Base-by-base conservation (phyloP, 305 asterid genomes). In the Rubia peregrina region DNA sequence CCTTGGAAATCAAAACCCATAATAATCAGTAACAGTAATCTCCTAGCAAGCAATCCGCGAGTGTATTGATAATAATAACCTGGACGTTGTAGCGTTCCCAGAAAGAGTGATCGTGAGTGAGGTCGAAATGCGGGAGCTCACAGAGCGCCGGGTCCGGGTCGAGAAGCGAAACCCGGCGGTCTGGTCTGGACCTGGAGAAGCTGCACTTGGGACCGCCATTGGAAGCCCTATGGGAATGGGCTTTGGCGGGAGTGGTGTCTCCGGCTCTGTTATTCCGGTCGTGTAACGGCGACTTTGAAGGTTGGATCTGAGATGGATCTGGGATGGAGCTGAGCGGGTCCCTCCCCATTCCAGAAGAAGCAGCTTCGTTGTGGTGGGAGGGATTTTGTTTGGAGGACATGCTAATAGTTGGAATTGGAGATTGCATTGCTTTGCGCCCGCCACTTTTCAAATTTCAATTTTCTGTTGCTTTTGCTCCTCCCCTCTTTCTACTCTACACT, bases 11-110 rank as follows among this genome's bases (percentile, higher is more conserved):
- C 66, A 53, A 75, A 71, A 22, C 61, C 43, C 62, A 16, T 5
- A 6, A 51, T 5, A 51, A 16, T 51, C 59, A 66, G 72, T 51
- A 56, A 71, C 63, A 19, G 71, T 49, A 46, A 46, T 46, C 11
- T 26, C 30, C 1, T 42, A 7, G 2, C 12, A 8, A 8, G 46
- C 46, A 46, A 46, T 12, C 51, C 4, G 2, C 5, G 13, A 46
- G 17, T 12, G 51, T 12, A 12, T 3, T 46, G 14, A 1, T 17
- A 2, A 49, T 6, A 68, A 90, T 75, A 78, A 91, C 99, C 78
- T 95, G 99, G 68, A 95, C 99, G 75, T 85, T 95, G 81, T 92
- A 96, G 69, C 92, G 97, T 87, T 86, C 80, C 99, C 99, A 95
- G 75, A 92, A 95, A 4, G 96, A 88, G 17, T 95, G 89, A 64